These are phyloP conservation scores for Pascua guehoae DNA, from an alignment of 1,284 basidiomycete species.

Conservation along the genomic window DNA sequence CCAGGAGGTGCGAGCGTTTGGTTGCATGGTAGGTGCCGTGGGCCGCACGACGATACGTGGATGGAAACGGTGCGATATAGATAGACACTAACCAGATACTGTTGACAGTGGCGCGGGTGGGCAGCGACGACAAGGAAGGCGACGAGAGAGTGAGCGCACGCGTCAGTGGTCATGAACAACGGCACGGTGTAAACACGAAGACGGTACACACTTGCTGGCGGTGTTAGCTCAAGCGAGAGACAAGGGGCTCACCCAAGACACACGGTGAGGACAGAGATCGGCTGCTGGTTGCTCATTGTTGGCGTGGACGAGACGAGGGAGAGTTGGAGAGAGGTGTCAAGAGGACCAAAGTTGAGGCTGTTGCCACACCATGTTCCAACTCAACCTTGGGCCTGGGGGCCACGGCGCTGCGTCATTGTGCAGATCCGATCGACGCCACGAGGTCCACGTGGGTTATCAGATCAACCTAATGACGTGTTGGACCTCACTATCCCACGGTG, in stretches of 20 bases:
- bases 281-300: constrained; percentile 10
- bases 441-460: too few species aligned
- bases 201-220: constrained; percentile 30
- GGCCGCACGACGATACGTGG: too few species aligned
- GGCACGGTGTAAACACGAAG: background rate
- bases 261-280: constrained; percentile 44
- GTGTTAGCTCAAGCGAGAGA: constrained; percentile 12
- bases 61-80: background rate
- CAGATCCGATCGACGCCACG: too few species aligned
- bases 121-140: background rate
- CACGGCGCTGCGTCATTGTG: too few species aligned
- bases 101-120: background rate
- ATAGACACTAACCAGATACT: constrained; percentile 32
- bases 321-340: too few species aligned
- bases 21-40: too few species aligned
- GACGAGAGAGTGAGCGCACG: background rate
- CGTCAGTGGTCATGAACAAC: background rate
- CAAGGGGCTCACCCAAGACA: constrained; percentile 43
- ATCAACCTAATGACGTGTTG: too few species aligned
- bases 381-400: too few species aligned
- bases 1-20: too few species aligned
- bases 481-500: too few species aligned
- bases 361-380: too few species aligned
- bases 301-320: too few species aligned
- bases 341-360: background rate